A percentile compares a stretch with the other conserved stretches of the same genome.
Conservation (phyloP, 306 rosid species). For the Ammopiptanthus mongolicus region DNA sequence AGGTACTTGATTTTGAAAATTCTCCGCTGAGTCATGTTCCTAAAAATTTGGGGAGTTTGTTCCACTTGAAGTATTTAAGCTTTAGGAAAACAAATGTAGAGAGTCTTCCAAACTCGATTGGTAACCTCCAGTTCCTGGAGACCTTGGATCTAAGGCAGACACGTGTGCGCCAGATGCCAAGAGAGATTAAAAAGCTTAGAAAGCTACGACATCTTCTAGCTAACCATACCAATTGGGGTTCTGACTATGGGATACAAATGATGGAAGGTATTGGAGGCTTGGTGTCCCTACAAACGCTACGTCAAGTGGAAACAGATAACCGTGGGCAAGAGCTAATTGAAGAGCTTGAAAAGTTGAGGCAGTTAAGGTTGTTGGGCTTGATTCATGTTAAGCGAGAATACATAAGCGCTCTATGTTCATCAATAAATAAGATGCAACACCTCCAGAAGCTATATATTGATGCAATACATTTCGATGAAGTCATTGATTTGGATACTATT, state of each 20-base stretch:
- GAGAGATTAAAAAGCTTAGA: background rate
- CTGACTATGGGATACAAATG: background rate
- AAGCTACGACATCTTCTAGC: background rate
- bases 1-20: conserved; percentile 4
- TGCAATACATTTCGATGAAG: background rate
- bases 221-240: background rate
- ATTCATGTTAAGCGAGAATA: background rate
- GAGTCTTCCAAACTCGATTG: background rate
- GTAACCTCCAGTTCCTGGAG: background rate
- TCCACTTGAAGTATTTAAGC: conserved; percentile 17
- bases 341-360: background rate
- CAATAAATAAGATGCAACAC: background rate
- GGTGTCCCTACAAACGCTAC: background rate
- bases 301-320: background rate
- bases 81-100: background rate
- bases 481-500: background rate
- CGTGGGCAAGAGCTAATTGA: background rate
- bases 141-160: background rate
- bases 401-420: background rate
- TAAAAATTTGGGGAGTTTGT: background rate
- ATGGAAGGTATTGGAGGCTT: background rate
- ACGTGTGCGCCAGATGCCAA: background rate
- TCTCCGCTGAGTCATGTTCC: background rate
- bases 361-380: background rate
- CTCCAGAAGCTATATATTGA: background rate